Base-by-base conservation (phyloP, 2,329 filamentous ascomycete species). In the Pseudogymnoascus sp. region DNA sequence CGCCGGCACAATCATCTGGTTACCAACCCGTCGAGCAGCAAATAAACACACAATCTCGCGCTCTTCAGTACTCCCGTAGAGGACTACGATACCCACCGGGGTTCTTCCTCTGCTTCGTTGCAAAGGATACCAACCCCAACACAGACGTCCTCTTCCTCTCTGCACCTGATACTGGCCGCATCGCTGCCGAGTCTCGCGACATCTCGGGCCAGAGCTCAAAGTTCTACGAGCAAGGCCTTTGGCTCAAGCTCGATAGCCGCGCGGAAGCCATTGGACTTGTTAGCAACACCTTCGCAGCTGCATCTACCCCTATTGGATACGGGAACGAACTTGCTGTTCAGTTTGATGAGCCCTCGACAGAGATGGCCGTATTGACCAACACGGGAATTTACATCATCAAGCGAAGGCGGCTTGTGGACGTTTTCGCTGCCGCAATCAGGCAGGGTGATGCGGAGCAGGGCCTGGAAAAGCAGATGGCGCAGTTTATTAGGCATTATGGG, bases 241-340 rank as follows among this genome's bases (percentile, higher is more conserved):
- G 88, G 85, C 80, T 97, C 35, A 84, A 87, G 2, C 80, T 99
- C 19, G 86, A 86, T 26, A 86, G 90, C 70, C 83, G 82, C 35
- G 87, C 88, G 6, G 87, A 96, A 72, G 91, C 90, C 68, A 84
- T 97, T 64, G 91, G 92, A 1, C 77, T 92, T 11, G 85, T 91
- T 28, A 90, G 88, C 0, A 82, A 83, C 60, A 84, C 89, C 0
- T 93, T 92, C 69, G 82, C 86, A 15, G 89, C 89, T 9, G 82
- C 86, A 0, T 78, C 77, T 10, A 83, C 85, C 26, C 89, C 90
- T 0, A 73, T 86, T 21, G 93, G 93, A 0, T 97, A 96, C 71
- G 93, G 93, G 10, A 99, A 99, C 69, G 95, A 99, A 76, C 80
- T 97, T 63, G 91, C 95, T 1, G 89, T 96, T n/a, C 96, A 99